Evolutionary conservation across 345 rosid species (phyloP).

Genomic region (Arabis alpina): DNA sequence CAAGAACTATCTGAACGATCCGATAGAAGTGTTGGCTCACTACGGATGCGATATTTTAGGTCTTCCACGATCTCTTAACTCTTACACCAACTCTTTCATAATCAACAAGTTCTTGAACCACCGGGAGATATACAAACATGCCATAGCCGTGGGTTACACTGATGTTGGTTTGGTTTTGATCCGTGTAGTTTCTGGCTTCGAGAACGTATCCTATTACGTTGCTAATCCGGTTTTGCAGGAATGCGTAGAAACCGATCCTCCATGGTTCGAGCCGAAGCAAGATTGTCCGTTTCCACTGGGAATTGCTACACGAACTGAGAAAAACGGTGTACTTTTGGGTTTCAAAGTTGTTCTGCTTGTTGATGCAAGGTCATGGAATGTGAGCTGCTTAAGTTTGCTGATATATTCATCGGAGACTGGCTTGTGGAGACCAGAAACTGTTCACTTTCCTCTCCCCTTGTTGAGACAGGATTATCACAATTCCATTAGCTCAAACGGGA

Average conservation of each 20-base stretch:
- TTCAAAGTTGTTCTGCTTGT: background rate
- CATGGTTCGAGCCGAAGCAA: background rate
- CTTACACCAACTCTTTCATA: background rate
- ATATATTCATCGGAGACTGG: slow-evolving; percentile 1
- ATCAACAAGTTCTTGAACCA: too few relatives aligned
- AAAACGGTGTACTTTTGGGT: background rate
- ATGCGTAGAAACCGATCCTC: background rate
- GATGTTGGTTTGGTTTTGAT: slow-evolving; percentile 11
- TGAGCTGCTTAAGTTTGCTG: background rate
- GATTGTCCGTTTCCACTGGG: background rate
- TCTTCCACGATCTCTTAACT: background rate
- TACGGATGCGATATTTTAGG: background rate
- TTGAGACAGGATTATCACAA: rapidly evolving
- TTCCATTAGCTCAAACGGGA: background rate
- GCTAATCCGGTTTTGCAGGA: slow-evolving; percentile 5
- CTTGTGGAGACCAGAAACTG: background rate
- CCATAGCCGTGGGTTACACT: background rate
- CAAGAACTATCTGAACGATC: background rate
- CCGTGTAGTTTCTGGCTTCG: background rate
- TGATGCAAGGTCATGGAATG: too few relatives aligned
- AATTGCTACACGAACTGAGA: background rate
- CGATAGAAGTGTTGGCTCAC: background rate
- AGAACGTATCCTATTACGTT: background rate
- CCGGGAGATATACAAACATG: too few relatives aligned
- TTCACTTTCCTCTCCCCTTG: too few relatives aligned